phyloP scores from a whole-genome alignment of 2,329 filamentous ascomycete genomes.

The Pseudogymnoascus sp. region DNA sequence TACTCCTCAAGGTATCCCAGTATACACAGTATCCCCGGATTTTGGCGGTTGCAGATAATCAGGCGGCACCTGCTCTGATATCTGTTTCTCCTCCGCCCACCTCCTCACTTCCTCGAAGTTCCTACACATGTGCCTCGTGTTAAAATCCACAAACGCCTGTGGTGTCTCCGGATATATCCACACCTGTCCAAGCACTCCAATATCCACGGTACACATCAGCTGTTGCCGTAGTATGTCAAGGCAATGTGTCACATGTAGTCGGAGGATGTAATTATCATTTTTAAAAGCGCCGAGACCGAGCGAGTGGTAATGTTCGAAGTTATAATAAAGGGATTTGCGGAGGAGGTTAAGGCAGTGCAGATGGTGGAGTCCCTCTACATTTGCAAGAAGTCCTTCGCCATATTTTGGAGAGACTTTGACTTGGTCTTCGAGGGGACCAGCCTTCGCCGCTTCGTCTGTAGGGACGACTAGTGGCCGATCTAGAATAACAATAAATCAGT shows the following conservation, averaged over 20 bases:
- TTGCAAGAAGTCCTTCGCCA: conserved; percentile 44
- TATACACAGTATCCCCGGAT: background rate
- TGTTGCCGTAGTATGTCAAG: conserved; percentile 48
- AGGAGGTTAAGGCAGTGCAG: conserved; percentile 49
- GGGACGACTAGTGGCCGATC: conserved; percentile 35
- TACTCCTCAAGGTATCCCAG: background rate
- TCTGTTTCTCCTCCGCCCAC: conserved; percentile 39
- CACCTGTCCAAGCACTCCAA: conserved; percentile 46
- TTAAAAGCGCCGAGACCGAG: conserved; percentile 14
- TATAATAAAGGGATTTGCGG: conserved; percentile 44
- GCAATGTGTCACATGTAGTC: conserved; percentile 46
- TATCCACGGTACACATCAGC: conserved; percentile 47
- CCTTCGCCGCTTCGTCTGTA: conserved; percentile 32
- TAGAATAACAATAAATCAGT: background rate
- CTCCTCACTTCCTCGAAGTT: conserved; percentile 45
- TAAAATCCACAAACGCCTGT: conserved; percentile 43
- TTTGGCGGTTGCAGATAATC: conserved; percentile 21
- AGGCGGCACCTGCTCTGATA: conserved; percentile 22
- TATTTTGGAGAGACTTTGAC: conserved; percentile 44
- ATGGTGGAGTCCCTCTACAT: conserved; percentile 42
- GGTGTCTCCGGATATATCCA: conserved; percentile 36
- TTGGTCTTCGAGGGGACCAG: conserved; percentile 40
- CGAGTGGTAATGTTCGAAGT: conserved; percentile 44
- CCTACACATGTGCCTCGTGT: conserved; percentile 45
- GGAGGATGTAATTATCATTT: conserved; percentile 42